Evolutionary conservation across 495 filamentous ascomycete genomes (phyloP), one percentile per base, ranked within the genome.

Genomic region (Cercophora newfieldiana): DNA sequence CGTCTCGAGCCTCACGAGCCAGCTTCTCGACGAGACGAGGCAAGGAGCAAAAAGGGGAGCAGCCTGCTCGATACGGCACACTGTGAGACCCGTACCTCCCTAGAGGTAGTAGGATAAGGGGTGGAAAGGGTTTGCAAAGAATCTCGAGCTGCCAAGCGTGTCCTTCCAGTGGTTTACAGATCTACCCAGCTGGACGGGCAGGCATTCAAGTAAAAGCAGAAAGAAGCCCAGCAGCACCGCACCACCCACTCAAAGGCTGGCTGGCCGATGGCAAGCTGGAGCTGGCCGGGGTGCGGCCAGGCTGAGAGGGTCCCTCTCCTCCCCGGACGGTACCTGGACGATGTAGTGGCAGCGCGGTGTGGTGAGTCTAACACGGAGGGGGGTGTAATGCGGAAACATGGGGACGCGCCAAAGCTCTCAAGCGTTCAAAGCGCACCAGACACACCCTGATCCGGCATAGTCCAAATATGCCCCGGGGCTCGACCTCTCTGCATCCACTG

Each of bases 361-460:
- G 24, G 59, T 67, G 44, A 58, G 21, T 67, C 65, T 59, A 51
- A 37, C 14, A 55, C 37, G 37, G 30, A 49, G 26, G 50, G 60
- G 59, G 59, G 59, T 63, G 51, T 25, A 49, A 33, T 44, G 59
- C 33, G 16, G 49, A 53, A n/a, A 55, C 33, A 25, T 33, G 28
- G 55, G 21, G 58, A 67, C 18, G 61, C 65, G 31, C 60, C 60
- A 56, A 21, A 50, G 21, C 47, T 37, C 60, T 33, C 51, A 65
- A 65, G 50, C 24, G 50, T 53, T 26, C 50, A 53, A 53, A 53
- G 59, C 51, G 59, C 59, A 71, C 53, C 62, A 66, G 37, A 44
- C 24, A 59, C 37, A 37, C 61, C 63, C 66, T 58, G 61, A 73
- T 69, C 28, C 48, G 66, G 71, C 48, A 65, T 69, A 73, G 66